A percentile compares a stretch with the other conserved stretches of the same genome.
Evolutionary conservation across 2,329 filamentous ascomycete genomes (phyloP).

Genomic region (Cercospora sp.): DNA sequence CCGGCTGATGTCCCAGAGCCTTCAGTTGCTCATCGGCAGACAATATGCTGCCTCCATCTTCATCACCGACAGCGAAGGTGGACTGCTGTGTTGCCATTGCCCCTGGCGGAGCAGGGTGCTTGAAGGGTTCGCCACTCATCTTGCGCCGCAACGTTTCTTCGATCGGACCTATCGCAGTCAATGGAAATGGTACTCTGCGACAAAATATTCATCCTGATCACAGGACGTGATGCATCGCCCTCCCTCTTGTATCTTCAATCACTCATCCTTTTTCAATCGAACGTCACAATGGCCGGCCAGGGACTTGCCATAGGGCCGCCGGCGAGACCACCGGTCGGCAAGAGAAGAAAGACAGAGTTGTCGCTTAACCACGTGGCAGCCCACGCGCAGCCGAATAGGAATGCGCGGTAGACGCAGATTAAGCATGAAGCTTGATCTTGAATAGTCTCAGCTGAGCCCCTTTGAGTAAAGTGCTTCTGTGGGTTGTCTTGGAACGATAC

Average conservation of each 20-base stretch:
- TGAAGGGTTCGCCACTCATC: neutral
- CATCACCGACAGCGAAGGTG: neutral
- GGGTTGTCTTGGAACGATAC: neutral
- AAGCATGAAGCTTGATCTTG: neutral
- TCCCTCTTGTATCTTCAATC: neutral
- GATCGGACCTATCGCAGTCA: neutral
- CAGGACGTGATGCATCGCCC: neutral
- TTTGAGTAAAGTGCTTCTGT: neutral
- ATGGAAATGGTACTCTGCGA: neutral
- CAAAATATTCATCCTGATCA: neutral
- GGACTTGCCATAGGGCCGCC: neutral
- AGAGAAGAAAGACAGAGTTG: slow-evolving; percentile 1
- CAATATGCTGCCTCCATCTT: neutral
- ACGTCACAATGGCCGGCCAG: neutral
- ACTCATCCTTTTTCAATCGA: neutral
- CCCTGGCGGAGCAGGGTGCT: neutral
- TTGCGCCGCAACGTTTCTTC: neutral
- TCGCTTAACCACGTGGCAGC: neutral
- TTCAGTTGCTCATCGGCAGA: neutral
- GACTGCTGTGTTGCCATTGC: neutral
- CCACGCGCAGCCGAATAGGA: neutral
- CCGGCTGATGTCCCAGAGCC: neutral
- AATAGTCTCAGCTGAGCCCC: neutral
- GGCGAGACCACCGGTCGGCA: neutral
- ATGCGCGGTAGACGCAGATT: neutral